Evolutionary conservation across 2,329 filamentous ascomycete species (phyloP).

Genomic region (Hypoxylon sp.): DNA sequence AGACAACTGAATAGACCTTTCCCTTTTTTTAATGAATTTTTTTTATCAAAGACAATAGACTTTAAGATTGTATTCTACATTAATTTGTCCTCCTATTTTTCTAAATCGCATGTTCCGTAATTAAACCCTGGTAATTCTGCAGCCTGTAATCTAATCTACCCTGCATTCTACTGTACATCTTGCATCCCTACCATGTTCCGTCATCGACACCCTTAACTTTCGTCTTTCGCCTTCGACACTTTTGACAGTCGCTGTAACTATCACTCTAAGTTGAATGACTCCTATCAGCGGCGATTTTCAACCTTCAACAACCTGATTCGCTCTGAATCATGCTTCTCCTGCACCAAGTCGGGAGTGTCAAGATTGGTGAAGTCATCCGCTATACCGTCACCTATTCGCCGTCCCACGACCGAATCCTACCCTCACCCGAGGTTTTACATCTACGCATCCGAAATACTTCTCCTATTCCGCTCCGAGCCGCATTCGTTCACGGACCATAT

Average conservation of each 20-base stretch:
- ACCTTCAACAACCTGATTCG: conserved; percentile 2
- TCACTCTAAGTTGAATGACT: conserved; percentile 18
- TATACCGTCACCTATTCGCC: conserved; percentile 94
- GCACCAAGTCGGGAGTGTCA: conserved; percentile 89
- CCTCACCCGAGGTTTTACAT: conserved; percentile 80
- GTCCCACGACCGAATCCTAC: conserved; percentile 85
- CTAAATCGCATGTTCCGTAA: conserved; percentile 7
- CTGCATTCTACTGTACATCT: too few species aligned
- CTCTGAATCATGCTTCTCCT: conserved; percentile 78
- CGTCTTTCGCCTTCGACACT: too few species aligned
- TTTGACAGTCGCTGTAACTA: conserved; percentile 11
- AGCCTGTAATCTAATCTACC: conserved; percentile 10
- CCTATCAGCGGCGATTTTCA: conserved; percentile 4
- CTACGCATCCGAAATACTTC: conserved; percentile 93
- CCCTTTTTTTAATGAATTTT: too few species aligned
- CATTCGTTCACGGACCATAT: conserved; percentile 96
- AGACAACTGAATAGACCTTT: too few species aligned
- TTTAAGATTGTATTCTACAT: conserved; percentile 9
- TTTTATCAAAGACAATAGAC: too few species aligned
- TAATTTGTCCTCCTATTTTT: conserved; percentile 4
- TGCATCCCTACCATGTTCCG: conserved; percentile 8
- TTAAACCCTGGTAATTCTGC: conserved; percentile 10
- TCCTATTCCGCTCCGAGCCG: conserved; percentile 87
- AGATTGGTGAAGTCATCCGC: conserved; percentile 92
- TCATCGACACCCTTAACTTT: too few species aligned